A percentile compares a stretch with the other conserved stretches of the same genome.
phyloP scores from a whole-genome alignment of 495 filamentous ascomycete species.

The Aspergillus biplanus region DNA sequence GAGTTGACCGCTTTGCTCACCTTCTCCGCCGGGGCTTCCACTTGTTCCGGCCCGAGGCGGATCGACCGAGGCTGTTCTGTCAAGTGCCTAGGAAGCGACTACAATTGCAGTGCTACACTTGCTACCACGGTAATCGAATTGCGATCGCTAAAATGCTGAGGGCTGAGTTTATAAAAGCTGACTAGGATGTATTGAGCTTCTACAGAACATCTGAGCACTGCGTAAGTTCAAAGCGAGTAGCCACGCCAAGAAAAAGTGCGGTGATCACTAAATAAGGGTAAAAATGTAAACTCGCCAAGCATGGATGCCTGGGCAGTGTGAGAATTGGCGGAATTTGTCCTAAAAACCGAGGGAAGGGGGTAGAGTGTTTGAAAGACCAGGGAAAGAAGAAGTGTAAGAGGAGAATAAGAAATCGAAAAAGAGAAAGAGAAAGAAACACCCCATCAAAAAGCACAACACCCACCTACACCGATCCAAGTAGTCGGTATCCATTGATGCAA shows the following conservation, averaged over 20 bases:
- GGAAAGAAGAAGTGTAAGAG: conserved; percentile 1
- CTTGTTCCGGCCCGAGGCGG: conserved; percentile 22
- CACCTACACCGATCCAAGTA: conserved; percentile 26
- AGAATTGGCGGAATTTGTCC: background rate
- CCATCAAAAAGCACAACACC: conserved; percentile 14
- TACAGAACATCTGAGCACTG: background rate
- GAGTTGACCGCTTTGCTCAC: background rate
- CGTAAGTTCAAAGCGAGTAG: background rate
- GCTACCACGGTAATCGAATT: no score
- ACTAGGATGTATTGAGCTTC: conserved; percentile 4
- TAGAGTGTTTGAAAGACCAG: no score
- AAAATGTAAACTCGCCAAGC: background rate
- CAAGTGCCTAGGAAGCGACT: no score
- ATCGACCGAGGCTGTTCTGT: conserved; percentile 22
- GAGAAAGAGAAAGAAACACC: conserved; percentile 5
- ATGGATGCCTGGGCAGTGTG: background rate
- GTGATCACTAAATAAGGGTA: background rate
- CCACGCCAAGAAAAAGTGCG: background rate
- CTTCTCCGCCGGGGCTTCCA: conserved; percentile 19
- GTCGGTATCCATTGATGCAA: conserved; percentile 24
- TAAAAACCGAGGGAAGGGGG: background rate
- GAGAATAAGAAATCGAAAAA: conserved; percentile 1
- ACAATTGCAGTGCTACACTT: no score
- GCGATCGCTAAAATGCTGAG: background rate
- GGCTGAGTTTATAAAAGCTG: background rate